These are phyloP conservation scores for Pichia sp. DNA, from an alignment of 1,139 yeast genomes.

Conservation along the genomic window DNA sequence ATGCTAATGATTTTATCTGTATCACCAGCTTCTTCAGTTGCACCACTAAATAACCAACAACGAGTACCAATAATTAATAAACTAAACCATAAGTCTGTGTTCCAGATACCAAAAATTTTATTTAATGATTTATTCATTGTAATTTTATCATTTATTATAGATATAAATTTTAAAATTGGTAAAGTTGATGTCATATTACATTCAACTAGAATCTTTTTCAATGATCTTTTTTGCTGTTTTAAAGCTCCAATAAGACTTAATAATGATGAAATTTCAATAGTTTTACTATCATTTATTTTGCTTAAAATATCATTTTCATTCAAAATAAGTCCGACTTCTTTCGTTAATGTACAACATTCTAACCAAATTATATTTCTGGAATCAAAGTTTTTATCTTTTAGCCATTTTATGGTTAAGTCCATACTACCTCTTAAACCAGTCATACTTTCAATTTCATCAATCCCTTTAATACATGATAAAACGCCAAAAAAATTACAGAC, in stretches of 20 bases:
- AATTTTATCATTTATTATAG: conserved; percentile 2
- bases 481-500: conserved; percentile 23
- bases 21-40: conserved; percentile 10
- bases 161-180: conserved; percentile 31
- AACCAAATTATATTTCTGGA: conserved; percentile 5
- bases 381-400: conserved; percentile 29
- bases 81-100: conserved; percentile 14
- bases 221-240: conserved; percentile 49
- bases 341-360: conserved; percentile 5
- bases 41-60: conserved; percentile 17
- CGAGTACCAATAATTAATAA: conserved; percentile 13
- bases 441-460: conserved; percentile 17
- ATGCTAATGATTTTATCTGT: conserved; percentile 9
- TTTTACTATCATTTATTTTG: background rate
- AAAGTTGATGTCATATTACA: conserved; percentile 42
- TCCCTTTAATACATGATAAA: conserved; percentile 19
- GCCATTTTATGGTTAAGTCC: conserved; percentile 36
- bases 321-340: conserved; percentile 13
- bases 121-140: background rate
- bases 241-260: conserved; percentile 34
- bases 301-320: background rate
- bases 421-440: conserved; percentile 26
- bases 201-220: conserved; percentile 53
- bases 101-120: conserved; percentile 16
- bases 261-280: conserved; percentile 3